Base-by-base conservation (phyloP, 1,284 basidiomycete genomes). In the Fomitopsis schrenkii region DNA sequence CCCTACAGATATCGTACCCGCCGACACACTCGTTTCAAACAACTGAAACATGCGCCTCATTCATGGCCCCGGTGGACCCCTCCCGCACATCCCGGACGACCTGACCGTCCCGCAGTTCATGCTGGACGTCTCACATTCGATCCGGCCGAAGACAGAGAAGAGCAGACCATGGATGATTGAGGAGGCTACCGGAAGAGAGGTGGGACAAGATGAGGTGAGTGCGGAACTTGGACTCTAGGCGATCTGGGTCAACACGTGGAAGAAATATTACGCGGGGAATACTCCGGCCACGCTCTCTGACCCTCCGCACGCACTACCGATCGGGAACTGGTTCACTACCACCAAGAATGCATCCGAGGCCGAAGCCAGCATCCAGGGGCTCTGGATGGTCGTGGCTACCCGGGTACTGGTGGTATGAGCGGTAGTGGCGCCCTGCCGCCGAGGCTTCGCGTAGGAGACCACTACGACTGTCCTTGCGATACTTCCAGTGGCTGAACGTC, bases 21-120 rank as follows among this genome's bases (percentile, higher is more conserved):
- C 45, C 22, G 44, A 45, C 44, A 33, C 17, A 2, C 22, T 52
- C 48, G 22, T 30, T 52, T 2, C 3, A 33, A 22, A 22, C 22
- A 22, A 22, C 22, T 33, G 6, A 33, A 55, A 59, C n/a, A 69
- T 71, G 64, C 38, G 67, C 5, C 78, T 83, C 66, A 82, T 69
- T 8, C 60, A 66, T 28, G 66, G 62, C 26, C 74, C 76, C 28
- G 66, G 72, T 22, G 68, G 64, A 52, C 70, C 79, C 46, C 72
- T 85, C 28, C 80, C 80, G 15, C 65, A 68, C 62, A 85, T 91
- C 62, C 91, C 90, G 12, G 87, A 90, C 69, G 76, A 92, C 73
- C 73, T 92, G 58, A 87, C 87, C 12, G 79, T 93, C 26, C 81
- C 85, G 3, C 91, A 93, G 74, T 93, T 93, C 72, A 79, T 92